Conservation (phyloP, 176 grass and related monocot species). For the Oryza glumipatula region DNA sequence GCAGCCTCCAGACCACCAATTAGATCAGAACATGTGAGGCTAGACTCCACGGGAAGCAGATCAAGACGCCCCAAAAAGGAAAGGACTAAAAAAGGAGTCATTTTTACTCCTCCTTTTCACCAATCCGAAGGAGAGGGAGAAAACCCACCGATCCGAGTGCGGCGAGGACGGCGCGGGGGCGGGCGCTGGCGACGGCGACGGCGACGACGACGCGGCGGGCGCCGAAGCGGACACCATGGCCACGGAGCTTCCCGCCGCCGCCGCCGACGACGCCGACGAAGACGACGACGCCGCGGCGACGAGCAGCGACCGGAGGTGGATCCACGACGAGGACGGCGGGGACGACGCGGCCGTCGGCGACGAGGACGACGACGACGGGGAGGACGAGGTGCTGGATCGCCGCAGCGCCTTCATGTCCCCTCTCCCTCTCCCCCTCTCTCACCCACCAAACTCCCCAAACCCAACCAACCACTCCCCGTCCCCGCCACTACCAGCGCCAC, state of each 20-base stretch:
- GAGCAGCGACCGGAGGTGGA: conserved; percentile 90
- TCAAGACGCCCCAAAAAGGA: conserved; percentile 31
- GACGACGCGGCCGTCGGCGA: conserved; percentile 66
- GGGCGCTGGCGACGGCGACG: conserved; percentile 27
- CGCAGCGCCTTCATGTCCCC: conserved; percentile 86
- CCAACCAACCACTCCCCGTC: not conserved
- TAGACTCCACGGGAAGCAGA: conserved; percentile 21
- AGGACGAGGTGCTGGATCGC: conserved; percentile 72
- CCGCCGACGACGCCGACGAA: not conserved
- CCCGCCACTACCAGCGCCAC: conserved; percentile 38
- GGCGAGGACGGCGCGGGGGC: conserved; percentile 58
- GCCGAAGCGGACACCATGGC: conserved; percentile 34
- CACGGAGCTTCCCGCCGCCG: conserved; percentile 38
- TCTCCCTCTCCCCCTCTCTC: not conserved
- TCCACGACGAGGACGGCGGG: conserved; percentile 83
- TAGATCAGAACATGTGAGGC: not conserved
- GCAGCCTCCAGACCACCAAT: conserved; percentile 18
- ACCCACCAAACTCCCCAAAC: conserved; percentile 33
- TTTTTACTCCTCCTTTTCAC: conserved; percentile 41
- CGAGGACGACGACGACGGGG: conserved; percentile 65
- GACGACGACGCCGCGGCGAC: conserved; percentile 66
- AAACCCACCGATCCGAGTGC: conserved; percentile 67
- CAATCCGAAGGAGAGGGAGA: not conserved
- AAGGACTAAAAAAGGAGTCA: conserved; percentile 9
- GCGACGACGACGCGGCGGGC: conserved; percentile 34